A percentile compares a stretch with the other conserved stretches of the same genome.
phyloP scores from a whole-genome alignment of 2,329 filamentous ascomycete species.

The Epichloe sp. region DNA sequence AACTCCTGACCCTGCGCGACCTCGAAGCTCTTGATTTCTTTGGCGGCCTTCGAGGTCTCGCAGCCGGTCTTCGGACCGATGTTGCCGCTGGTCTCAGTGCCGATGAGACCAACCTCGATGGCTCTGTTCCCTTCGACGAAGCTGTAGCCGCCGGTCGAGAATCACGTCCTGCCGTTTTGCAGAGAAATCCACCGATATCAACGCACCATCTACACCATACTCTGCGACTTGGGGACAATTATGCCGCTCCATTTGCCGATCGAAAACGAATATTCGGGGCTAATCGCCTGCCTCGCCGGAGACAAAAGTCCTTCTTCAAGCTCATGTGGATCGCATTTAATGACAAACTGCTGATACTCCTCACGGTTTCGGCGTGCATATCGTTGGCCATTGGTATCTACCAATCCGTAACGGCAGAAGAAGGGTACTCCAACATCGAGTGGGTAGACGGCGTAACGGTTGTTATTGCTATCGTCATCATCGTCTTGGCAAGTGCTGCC shows the following conservation, averaged over 20 bases:
- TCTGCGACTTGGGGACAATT: conserved; percentile 16
- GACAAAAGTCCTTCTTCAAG: conserved; percentile 55
- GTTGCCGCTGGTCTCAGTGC: conserved; percentile 32
- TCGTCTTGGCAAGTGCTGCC: conserved; percentile 62
- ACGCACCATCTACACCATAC: conserved; percentile 13
- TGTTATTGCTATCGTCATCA: conserved; percentile 61
- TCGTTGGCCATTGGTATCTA: conserved; percentile 65
- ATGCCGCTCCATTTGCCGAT: conserved; percentile 29
- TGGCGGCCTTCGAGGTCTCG: conserved; percentile 40
- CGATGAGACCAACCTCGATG: conserved; percentile 34
- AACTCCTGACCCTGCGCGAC: conserved; percentile 37
- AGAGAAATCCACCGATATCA: conserved; percentile 8
- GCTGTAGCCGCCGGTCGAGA: conserved; percentile 27
- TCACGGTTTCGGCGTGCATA: conserved; percentile 58
- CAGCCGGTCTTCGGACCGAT: conserved; percentile 36
- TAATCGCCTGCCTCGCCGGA: conserved; percentile 44
- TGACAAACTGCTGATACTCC: conserved; percentile 63
- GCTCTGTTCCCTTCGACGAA: conserved; percentile 34
- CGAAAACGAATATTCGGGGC: conserved; percentile 57
- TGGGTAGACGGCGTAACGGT: conserved; percentile 79
- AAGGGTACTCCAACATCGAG: conserved; percentile 45
- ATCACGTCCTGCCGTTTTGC: conserved; percentile 15
- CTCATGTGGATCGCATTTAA: conserved; percentile 68
- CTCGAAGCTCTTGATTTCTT: conserved; percentile 35
- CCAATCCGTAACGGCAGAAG: conserved; percentile 47